Percentiles rank a stretch among this genome's conserved stretches.
Evolutionary conservation across 2,329 filamentous ascomycete genomes (phyloP).

Genomic region (Neospermospora avenae): DNA sequence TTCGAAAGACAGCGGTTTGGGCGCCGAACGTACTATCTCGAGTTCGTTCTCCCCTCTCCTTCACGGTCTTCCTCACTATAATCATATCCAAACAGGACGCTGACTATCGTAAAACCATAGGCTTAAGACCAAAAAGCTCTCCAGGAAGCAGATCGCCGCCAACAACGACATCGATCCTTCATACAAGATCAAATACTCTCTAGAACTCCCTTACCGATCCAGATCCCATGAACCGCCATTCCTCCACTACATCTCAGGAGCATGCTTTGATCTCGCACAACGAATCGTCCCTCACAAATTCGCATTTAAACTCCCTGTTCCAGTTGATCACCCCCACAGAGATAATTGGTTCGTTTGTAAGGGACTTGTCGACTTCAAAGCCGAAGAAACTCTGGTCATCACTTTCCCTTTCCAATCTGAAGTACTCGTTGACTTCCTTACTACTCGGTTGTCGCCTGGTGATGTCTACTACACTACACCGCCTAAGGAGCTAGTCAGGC

Average conservation of each 20-base stretch:
- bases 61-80: no score
- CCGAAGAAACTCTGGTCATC: background rate
- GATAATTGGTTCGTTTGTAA: background rate
- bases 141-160: background rate
- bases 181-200: no score
- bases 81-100: background rate
- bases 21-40: no score
- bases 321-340: background rate
- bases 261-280: background rate
- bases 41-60: background rate
- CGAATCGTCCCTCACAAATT: background rate
- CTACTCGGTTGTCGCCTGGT: background rate
- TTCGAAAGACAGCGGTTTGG: background rate
- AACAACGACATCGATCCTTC: background rate
- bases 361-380: background rate
- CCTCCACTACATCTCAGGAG: background rate
- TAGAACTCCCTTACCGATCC: no score
- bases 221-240: background rate
- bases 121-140: background rate
- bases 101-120: no score
- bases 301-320: background rate
- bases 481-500: background rate
- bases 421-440: background rate
- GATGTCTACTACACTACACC: background rate
- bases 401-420: background rate